phyloP scores from a whole-genome alignment of 257 asterid species.

The Perilla frutescens region DNA sequence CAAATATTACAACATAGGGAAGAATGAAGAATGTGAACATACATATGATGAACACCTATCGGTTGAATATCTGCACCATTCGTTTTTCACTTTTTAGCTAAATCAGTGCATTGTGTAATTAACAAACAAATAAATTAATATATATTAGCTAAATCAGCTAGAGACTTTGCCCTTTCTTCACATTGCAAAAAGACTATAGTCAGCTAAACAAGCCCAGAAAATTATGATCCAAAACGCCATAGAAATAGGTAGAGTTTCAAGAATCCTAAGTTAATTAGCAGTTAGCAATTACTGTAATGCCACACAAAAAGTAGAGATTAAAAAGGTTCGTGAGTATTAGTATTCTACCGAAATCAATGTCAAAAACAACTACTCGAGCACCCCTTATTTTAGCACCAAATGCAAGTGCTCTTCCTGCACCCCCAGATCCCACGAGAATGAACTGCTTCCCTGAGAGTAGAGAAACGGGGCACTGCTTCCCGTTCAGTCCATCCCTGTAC shows the following conservation, averaged over 20 bases:
- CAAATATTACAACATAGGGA: too few relatives aligned
- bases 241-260: too few relatives aligned
- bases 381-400: conserved; percentile 70
- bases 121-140: too few relatives aligned
- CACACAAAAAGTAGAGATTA: neutral
- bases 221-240: neutral
- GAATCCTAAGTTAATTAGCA: too few relatives aligned
- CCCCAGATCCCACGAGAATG: conserved; percentile 76
- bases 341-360: conserved; percentile 56
- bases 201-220: neutral
- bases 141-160: too few relatives aligned
- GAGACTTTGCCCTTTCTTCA: conserved; percentile 65
- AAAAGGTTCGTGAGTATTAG: neutral
- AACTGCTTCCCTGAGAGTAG: conserved; percentile 50
- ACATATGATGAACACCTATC: too few relatives aligned
- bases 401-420: conserved; percentile 81
- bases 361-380: conserved; percentile 58
- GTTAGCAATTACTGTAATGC: neutral
- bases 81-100: too few relatives aligned
- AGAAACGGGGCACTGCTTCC: conserved; percentile 37
- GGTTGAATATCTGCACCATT: too few relatives aligned
- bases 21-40: too few relatives aligned
- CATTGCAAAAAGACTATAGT: conserved; percentile 6
- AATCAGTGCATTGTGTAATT: too few relatives aligned
- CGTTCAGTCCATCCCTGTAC: conserved; percentile 39